A percentile compares a stretch with the other conserved stretches of the same genome.
Evolutionary conservation across 768 basidiomycete species (phyloP).

Genomic region (Lactarius pseudohatsudake): DNA sequence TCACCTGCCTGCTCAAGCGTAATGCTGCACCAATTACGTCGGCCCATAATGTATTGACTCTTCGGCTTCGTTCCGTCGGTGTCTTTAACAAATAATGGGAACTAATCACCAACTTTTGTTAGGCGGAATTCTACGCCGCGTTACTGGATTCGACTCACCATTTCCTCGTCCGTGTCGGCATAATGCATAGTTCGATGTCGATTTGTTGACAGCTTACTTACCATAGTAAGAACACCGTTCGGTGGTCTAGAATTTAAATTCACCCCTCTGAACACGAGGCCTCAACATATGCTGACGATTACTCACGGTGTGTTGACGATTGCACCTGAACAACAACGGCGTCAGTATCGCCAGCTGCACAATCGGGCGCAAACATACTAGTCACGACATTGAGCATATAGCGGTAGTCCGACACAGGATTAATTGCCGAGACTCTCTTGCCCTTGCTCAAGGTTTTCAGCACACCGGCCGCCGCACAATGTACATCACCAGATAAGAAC

Average conservation of each 20-base stretch:
- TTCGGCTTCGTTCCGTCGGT: slow-evolving; percentile 76
- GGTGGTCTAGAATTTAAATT: slow-evolving; percentile 48
- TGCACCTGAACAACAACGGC: slow-evolving; percentile 50
- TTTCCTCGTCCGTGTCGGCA: slow-evolving; percentile 80
- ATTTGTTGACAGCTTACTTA: slow-evolving; percentile 76
- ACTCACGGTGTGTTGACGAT: slow-evolving; percentile 95
- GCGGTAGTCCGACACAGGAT: slow-evolving; percentile 63
- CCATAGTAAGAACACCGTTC: slow-evolving; percentile 70
- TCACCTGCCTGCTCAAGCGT: slow-evolving; percentile 63
- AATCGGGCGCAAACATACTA: slow-evolving; percentile 46
- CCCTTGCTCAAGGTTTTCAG: slow-evolving; percentile 62
- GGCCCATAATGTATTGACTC: slow-evolving; percentile 81
- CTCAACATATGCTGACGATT: background rate
- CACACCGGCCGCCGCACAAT: slow-evolving; percentile 81
- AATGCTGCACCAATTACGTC: slow-evolving; percentile 84
- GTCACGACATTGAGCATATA: slow-evolving; percentile 91
- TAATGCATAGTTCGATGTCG: slow-evolving; percentile 85
- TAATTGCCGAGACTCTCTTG: slow-evolving; percentile 49
- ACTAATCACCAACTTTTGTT: slow-evolving; percentile 39
- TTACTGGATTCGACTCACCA: slow-evolving; percentile 46
- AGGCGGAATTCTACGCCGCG: background rate
- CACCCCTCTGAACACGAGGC: slow-evolving; percentile 5
- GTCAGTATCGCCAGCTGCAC: slow-evolving; percentile 9
- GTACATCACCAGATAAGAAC: slow-evolving; percentile 91
- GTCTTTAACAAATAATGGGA: slow-evolving; percentile 75